A percentile compares a stretch with the other conserved stretches of the same genome.
phyloP scores from a whole-genome alignment of 192 early-diverging fungal species.

The Coemansia reversa region DNA sequence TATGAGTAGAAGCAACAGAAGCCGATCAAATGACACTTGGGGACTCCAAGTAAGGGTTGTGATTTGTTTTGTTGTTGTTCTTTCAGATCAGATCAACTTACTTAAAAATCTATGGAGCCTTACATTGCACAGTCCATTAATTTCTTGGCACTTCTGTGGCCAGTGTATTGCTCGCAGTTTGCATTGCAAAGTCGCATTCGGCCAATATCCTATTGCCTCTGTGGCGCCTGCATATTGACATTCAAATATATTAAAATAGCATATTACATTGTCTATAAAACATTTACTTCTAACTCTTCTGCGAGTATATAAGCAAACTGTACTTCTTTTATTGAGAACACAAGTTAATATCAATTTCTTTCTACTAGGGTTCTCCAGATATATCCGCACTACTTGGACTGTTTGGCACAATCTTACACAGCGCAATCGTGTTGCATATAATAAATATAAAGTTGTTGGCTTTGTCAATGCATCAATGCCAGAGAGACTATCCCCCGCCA shows the following conservation, averaged over 20 bases:
- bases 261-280: neutral
- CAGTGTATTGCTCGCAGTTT: neutral
- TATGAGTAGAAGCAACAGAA: no score
- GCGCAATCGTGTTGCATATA: neutral
- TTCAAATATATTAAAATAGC: neutral
- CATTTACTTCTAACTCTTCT: neutral
- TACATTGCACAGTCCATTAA: neutral
- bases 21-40: no score
- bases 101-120: no score
- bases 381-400: neutral
- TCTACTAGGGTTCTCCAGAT: no score
- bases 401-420: neutral
- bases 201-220: neutral
- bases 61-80: no score
- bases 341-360: neutral
- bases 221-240: neutral
- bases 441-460: neutral
- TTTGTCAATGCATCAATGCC: neutral
- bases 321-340: neutral
- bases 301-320: neutral
- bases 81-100: no score
- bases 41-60: no score
- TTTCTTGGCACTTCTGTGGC: neutral
- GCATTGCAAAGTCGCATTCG: neutral
- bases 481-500: slow-evolving; percentile 28